Evolutionary conservation across 1,284 basidiomycete species (phyloP), one percentile per base, ranked within the genome.

Genomic region (Stygiomarasmius scandens): DNA sequence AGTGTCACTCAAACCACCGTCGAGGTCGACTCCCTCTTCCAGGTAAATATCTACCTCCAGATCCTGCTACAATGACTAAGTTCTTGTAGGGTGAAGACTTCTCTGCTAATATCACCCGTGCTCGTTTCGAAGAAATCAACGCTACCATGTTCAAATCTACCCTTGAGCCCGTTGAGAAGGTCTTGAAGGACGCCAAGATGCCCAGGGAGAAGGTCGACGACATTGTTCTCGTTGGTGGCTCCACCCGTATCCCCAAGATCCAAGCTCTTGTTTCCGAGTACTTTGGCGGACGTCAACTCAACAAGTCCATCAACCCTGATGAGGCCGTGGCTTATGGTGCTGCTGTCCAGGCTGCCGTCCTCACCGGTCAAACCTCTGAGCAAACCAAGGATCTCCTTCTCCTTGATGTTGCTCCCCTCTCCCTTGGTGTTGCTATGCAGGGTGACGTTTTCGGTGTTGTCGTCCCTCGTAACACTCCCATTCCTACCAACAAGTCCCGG

Each of bases 101-200:
- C 84, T 94, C 92, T 51, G 89, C 95, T 69, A 95, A 89, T 78
- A 96, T 98, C 77, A 95, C 94, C 67, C 94, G 97, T 87, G 97
- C 97, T 68, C 94, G 96, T 76, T 99, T 99, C 82, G 97, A 99
- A 81, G 96, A 99, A 83, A 96, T 99, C 83, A 98, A 98, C 75
- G 93, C 93, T 62, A 69, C 78, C 52, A 80, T 90, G 71, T 99
- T 99, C 89, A 96, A 96, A 80, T 95, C 94, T 47, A 99, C 96
- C 63, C 81, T 99, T 61, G 96, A 98, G 64, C 97, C 97, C 58
- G 97, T 99, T 62, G 95, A 98, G 80, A 97, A 97, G 82, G 96
- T 99, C 60, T 85, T 99, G 73, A 97, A 97, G 84, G 97, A 99
- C 79, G 88, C 96, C 64, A 99, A 98, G 87, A 96, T 99, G 78